A percentile compares a stretch with the other conserved stretches of the same genome.
phyloP scores from a whole-genome alignment of 2,329 filamentous ascomycete genomes.

The Ophiostoma fasciatum region DNA sequence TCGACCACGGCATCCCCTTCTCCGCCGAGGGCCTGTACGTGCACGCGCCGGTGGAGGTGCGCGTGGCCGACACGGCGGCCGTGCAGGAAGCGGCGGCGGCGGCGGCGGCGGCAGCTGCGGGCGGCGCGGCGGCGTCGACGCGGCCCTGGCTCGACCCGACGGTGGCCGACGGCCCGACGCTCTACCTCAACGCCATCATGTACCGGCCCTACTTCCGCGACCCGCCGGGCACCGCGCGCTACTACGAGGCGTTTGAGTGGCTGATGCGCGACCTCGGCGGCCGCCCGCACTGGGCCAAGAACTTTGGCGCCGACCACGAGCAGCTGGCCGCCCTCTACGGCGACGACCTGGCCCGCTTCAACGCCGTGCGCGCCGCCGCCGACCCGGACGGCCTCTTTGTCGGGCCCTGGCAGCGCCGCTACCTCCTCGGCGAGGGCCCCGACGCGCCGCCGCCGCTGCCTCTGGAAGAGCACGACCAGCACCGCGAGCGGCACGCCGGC shows the following conservation, averaged over 20 bases:
- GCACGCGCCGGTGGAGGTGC: constrained; percentile 66
- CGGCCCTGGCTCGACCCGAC: constrained; percentile 45
- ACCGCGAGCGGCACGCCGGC: too few species aligned
- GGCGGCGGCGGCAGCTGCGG: too few species aligned
- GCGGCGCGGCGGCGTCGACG: constrained; percentile 14
- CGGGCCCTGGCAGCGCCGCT: constrained; percentile 74
- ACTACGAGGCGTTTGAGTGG: constrained; percentile 71
- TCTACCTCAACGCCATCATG: constrained; percentile 69
- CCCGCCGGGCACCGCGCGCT: constrained; percentile 51
- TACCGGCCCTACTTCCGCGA: constrained; percentile 61
- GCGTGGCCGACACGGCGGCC: constrained; percentile 47
- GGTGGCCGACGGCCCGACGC: constrained; percentile 42
- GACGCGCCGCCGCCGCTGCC: constrained; percentile 10
- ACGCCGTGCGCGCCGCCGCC: constrained; percentile 44
- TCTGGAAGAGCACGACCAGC: too few species aligned
- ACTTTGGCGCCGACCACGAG: constrained; percentile 42
- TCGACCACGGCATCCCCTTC: constrained; percentile 53
- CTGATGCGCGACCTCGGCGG: constrained; percentile 65
- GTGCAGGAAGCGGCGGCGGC: constrained; percentile 15
- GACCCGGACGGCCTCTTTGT: constrained; percentile 70
- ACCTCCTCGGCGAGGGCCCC: constrained; percentile 31
- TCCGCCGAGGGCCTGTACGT: constrained; percentile 54
- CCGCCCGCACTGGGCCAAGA: constrained; percentile 71
- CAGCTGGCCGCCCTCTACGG: constrained; percentile 50
- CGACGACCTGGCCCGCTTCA: constrained; percentile 43